Conservation (phyloP, 371 early-diverging fungal genomes). For the Rhizopus microsporus region DNA sequence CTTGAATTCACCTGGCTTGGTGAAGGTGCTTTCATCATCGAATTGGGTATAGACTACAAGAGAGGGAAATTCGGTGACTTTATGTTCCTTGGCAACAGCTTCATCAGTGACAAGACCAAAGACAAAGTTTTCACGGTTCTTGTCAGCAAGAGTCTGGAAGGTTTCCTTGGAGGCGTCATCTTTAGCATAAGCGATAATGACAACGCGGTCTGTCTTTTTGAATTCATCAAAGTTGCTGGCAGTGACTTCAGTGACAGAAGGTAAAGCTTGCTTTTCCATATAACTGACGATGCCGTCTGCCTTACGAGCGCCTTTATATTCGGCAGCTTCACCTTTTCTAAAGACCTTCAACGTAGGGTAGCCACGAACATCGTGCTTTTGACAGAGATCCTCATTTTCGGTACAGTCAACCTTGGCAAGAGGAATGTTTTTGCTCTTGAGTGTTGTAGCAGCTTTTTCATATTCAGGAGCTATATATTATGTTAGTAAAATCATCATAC, state of each 20-base stretch:
- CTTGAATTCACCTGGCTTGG: slow-evolving; percentile 55
- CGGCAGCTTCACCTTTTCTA: slow-evolving; percentile 63
- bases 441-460: slow-evolving; percentile 81
- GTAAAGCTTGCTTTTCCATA: slow-evolving; percentile 89
- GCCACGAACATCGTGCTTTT: slow-evolving; percentile 78
- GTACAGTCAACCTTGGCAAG: slow-evolving; percentile 97
- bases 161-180: slow-evolving; percentile 61
- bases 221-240: slow-evolving; percentile 71
- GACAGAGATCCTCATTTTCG: slow-evolving; percentile 79
- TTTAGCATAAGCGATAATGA: slow-evolving; percentile 80
- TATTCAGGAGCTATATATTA: slow-evolving; percentile 80
- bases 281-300: slow-evolving; percentile 81
- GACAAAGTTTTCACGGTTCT: slow-evolving; percentile 77
- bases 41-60: slow-evolving; percentile 88
- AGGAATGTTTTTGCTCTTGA: slow-evolving; percentile 70
- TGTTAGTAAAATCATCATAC: neutral
- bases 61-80: slow-evolving; percentile 57
- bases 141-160: slow-evolving; percentile 69
- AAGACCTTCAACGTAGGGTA: slow-evolving; percentile 96
- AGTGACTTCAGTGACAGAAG: slow-evolving; percentile 73
- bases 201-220: slow-evolving; percentile 80
- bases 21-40: slow-evolving; percentile 77
- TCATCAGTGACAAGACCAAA: slow-evolving; percentile 80
- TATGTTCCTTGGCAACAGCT: slow-evolving; percentile 45
- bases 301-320: slow-evolving; percentile 86